Conservation (phyloP, 78 protist species). For the Guillardia theta region DNA sequence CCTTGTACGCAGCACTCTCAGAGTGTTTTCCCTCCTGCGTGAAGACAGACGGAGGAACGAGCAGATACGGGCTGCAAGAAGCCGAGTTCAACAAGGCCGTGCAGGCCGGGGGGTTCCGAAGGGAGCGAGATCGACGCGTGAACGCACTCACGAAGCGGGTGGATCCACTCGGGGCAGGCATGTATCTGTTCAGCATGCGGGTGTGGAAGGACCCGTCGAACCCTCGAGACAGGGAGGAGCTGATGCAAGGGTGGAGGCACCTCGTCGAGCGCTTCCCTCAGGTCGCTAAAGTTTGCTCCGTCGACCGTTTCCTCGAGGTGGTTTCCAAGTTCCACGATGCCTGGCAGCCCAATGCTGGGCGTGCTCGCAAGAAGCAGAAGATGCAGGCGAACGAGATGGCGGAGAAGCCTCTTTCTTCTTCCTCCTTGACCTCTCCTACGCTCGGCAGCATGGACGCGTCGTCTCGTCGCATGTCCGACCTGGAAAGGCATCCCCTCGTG, state of each 20-base stretch:
- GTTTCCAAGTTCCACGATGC: background rate
- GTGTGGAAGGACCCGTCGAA: background rate
- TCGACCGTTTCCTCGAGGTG: background rate
- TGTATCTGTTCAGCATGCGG: background rate
- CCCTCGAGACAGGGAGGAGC: background rate
- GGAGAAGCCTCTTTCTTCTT: too few species aligned
- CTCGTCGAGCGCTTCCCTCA: background rate
- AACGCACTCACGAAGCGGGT: background rate
- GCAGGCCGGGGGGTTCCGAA: background rate
- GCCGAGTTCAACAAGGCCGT: constrained; percentile 2
- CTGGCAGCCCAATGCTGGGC: background rate
- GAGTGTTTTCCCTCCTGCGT: background rate
- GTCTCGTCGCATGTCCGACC: too few species aligned
- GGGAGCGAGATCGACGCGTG: constrained; percentile 5
- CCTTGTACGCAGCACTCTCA: background rate
- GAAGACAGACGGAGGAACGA: background rate
- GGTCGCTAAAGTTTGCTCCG: background rate
- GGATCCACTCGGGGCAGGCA: background rate
- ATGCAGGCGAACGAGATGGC: too few species aligned
- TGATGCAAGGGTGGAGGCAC: background rate
- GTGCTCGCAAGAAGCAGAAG: background rate
- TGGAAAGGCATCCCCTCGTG: too few species aligned
- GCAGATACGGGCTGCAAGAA: background rate
- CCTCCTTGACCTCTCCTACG: background rate
- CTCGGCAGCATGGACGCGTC: too few species aligned